Evolutionary conservation across 257 asterid genomes (phyloP), one percentile per base, ranked within the genome.

Genomic region (Gynochthodes officinalis): DNA sequence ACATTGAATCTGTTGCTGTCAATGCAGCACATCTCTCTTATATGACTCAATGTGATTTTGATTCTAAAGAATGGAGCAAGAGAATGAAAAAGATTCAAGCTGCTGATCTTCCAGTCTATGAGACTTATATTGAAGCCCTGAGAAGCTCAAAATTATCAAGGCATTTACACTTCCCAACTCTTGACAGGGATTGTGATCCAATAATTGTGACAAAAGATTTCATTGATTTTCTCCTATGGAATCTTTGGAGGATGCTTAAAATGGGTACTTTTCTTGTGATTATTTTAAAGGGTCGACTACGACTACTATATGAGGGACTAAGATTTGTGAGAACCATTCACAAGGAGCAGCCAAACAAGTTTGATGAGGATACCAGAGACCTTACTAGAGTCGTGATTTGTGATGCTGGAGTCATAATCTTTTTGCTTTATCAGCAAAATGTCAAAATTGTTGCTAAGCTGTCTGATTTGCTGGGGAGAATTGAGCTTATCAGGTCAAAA

Each of bases 381-480:
- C 21, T 16, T 15, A n/a, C 32, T 53, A 39, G n/a, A 12, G 64
- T 1, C 12, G 28, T 53, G 12, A 4, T 53, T 5, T 52, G 10
- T n/a, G 73, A 52, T 32, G 64, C 64, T 4, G 73, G 64, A 37
- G 55, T 53, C 28, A 3, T 53, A 35, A 69, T 53, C 4, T 53
- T 18, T 4, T 19, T 62, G 0, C 35, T 33, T 19, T 33, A 18
- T 33, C 0, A 15, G 28, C 0, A 12, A 11, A 21, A 48, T 43
- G 15, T 19, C 6, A 14, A 19, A 30, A 32, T 48, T 15, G n/a
- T 48, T 32, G 32, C 32, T 48, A 30, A 2, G 19, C 4, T 67
- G 3, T 0, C 5, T 12, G 11, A 28, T 16, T 30, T 67, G 10
- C 40, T 35, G 1, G 30, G 32, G 19, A 67, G 37, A 40, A 35